A percentile compares a stretch with the other conserved stretches of the same genome.
Conservation (phyloP, 2,329 filamentous ascomycete genomes). For the Colletotrichum simmondsii region DNA sequence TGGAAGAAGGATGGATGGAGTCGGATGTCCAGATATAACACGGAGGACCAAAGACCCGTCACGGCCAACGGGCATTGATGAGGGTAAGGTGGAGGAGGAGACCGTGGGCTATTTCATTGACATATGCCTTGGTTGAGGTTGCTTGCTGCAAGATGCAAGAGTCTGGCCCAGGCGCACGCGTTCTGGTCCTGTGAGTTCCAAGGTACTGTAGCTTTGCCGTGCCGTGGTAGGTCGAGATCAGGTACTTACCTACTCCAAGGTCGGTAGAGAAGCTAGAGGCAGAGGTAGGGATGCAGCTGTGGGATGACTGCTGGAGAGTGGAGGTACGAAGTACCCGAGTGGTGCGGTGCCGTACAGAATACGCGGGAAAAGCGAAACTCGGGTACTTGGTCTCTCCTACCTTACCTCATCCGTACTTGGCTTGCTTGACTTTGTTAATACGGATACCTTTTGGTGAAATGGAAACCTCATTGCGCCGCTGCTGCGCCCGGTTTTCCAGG, state of each 20-base stretch:
- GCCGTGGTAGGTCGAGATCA: background rate
- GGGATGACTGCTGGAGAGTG: background rate
- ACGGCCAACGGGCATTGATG: background rate
- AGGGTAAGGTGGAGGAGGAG: background rate
- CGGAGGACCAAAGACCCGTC: background rate
- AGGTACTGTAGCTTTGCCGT: background rate
- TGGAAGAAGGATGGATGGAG: background rate
- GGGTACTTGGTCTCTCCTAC: background rate
- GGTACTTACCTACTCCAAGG: background rate
- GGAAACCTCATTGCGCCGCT: background rate
- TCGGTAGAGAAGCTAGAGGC: background rate
- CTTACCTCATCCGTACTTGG: too few species aligned
- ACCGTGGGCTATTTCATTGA: background rate
- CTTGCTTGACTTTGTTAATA: too few species aligned
- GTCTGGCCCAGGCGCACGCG: conserved; percentile 7
- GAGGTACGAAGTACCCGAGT: background rate
- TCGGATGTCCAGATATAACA: background rate
- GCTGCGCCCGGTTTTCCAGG: conserved; percentile 30
- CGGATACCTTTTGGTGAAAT: too few species aligned
- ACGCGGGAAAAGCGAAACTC: conserved; percentile 16
- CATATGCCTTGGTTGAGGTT: conserved; percentile 4
- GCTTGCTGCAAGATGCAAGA: background rate
- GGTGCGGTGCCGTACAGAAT: conserved; percentile 6
- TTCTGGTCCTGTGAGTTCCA: conserved; percentile 1
- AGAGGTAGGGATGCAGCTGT: conserved; percentile 8